Base-by-base conservation (phyloP, 306 rosid genomes). In the Leucaena leucocephala region DNA sequence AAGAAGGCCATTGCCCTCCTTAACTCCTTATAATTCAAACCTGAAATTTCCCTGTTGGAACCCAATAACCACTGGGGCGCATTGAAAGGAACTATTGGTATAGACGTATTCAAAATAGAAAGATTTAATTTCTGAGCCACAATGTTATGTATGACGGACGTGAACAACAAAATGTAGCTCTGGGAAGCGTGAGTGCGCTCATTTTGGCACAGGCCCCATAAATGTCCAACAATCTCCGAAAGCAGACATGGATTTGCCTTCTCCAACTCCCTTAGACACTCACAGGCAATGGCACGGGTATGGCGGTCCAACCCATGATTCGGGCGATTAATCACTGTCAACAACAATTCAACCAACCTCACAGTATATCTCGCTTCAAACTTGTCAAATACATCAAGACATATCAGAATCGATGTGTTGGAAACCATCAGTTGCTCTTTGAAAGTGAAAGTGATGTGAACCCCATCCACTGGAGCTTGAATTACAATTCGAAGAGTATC, bases 151-250 rank as follows among this genome's bases (percentile, higher is more conserved):
- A 95, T 80, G 35, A 88, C 98, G 6, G 90, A 66, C 0, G 92
- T 84, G 82, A 95, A 91, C 14, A 95, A 79, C 43, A 95, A 86
- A 54, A 92, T 85, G 68, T 95, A 95, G 61, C 87, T 78, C 74
- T 95, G 98, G 0, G 92, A 91, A 44, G 91, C 92, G 84, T 95
- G 98, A 15, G 98, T 95, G 54, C 98, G 86, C 82, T 95, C 98
- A 82, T 77, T 91, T 86, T 90, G 98, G 88, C 97, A 95, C 58
- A 92, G 45, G 65, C 89, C 81, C 98, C 98, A 95, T 16, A 95
- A 79, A 73, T 95, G 98, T 0, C 97, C 98, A 17, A 87, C 91
- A 15, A 91, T 86, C 10, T 91, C 92, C 7, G 98, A 92, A 17
- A 95, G 96, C 52, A 95, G 81, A 68, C 94, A 80, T 33, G 97